Evolutionary conservation across 257 asterid genomes (phyloP).

Genomic region (Solanum microdontum): DNA sequence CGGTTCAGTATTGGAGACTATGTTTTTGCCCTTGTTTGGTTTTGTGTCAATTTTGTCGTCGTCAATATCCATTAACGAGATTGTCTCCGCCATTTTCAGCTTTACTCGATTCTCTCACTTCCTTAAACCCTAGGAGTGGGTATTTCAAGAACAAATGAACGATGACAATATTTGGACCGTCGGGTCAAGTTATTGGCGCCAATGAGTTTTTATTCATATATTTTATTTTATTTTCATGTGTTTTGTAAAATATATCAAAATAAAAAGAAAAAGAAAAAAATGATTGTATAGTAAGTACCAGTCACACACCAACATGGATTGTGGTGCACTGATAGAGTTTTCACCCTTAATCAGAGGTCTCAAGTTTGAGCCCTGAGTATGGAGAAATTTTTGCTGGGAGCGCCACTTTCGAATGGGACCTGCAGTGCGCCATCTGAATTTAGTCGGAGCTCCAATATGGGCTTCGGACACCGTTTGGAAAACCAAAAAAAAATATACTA

Average conservation of each 20-base stretch:
- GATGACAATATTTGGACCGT: not conserved
- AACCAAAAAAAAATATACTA: not conserved
- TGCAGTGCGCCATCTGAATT: no score
- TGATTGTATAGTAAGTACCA: not conserved
- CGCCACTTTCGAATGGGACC: no score
- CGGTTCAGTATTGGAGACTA: constrained; percentile 27
- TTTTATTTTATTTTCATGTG: not conserved
- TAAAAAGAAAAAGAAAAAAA: not conserved
- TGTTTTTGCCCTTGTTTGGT: constrained; percentile 50
- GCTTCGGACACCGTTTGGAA: no score
- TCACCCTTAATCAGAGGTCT: no score
- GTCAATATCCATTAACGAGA: constrained; percentile 73
- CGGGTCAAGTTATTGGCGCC: constrained; percentile 14
- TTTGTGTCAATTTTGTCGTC: constrained; percentile 22
- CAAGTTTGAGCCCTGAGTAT: no score
- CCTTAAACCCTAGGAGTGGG: not conserved
- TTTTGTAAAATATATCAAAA: not conserved
- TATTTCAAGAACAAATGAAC: not conserved
- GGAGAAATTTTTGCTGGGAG: no score
- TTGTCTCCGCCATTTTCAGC: constrained; percentile 48
- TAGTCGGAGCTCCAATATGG: no score
- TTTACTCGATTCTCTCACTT: not conserved
- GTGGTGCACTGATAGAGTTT: no score
- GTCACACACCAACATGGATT: not conserved
- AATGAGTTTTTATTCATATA: not conserved